Base-by-base conservation (phyloP, 208 protist genomes). In the Acanthamoeba healyi region DNA sequence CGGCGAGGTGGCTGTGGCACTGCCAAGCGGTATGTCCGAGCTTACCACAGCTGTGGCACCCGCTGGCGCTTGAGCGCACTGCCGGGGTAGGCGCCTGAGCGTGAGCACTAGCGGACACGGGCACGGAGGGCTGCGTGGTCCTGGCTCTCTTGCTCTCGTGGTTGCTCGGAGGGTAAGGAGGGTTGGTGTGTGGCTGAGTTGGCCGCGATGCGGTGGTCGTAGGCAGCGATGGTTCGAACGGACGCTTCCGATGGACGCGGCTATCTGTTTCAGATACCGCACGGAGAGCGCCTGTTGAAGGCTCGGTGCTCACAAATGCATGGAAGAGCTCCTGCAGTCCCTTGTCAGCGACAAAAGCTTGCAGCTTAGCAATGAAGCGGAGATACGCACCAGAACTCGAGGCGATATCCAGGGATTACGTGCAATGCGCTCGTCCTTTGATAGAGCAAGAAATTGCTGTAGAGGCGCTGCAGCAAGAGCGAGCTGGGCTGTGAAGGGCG, bases 401-500 rank as follows among this genome's bases (percentile, higher is more conserved):
- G 42, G 77, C 15, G 77, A 61, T 12, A 86, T 49, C 42, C 44
- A 86, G 24, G 77, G 77, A 24, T 86, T 49, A 10, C 44, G 38
- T 3, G 22, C 34, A 38, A 86, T 86, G 26, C 77, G 77, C 24
- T 58, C 77, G 44, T 86, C 77, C 22, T 58, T 32, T 4, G 77
- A 22, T 7, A 32, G 38, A 38, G 46, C 4, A 0, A 86, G 36
- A 44, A 86, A 58, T 22, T 58, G 14, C 7, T 24, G 40, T 17
- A 86, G 77, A 5, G 77, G 46, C 1, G 26, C 19, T 6, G 77
- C 40, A 24, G 77, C 40, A 38, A 86, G 77, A n/a, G 44, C 77
- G 29, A 86, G 77, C 77, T 86, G 77, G 15, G 77, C 77, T 44
- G 77, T 86, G 44, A 61, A 86, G 10, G 77, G 77, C 9, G 40